Percentiles rank a stretch among this genome's conserved stretches.
These are phyloP conservation scores for Periglandula ipomoeae DNA, from an alignment of 2,329 filamentous ascomycete genomes.

Conservation along the genomic window DNA sequence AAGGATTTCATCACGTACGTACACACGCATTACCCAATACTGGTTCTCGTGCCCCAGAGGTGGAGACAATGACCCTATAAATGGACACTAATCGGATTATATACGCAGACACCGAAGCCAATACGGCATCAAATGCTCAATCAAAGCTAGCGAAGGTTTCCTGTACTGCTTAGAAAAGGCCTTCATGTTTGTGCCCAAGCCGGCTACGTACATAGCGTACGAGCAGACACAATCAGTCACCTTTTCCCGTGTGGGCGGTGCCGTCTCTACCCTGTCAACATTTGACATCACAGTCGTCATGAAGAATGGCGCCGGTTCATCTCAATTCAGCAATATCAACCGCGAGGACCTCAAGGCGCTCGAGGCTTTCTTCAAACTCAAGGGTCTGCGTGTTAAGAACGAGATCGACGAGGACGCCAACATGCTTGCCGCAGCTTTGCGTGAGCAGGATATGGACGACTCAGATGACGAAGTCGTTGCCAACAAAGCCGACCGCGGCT, in stretches of 20 bases:
- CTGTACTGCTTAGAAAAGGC: constrained; percentile 96
- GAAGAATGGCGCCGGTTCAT: constrained; percentile 78
- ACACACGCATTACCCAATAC: constrained; percentile 3
- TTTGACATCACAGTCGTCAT: constrained; percentile 94
- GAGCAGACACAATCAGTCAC: constrained; percentile 87
- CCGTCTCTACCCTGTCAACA: constrained; percentile 85
- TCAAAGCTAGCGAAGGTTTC: constrained; percentile 98
- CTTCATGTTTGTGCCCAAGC: constrained; percentile 98
- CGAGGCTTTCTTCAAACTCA: constrained; percentile 96
- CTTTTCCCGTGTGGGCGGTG: constrained; percentile 91
- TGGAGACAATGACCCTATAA: neutral
- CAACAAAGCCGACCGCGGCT: constrained; percentile 67
- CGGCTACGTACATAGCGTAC: constrained; percentile 92
- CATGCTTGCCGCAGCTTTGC: constrained; percentile 68
- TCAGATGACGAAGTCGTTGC: constrained; percentile 76
- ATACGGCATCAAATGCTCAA: constrained; percentile 97
- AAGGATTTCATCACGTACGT: constrained; percentile 79
- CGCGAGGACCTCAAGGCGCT: constrained; percentile 93
- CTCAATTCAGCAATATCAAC: constrained; percentile 99
- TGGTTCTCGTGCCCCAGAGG: neutral
- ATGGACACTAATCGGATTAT: neutral
- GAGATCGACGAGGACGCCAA: constrained; percentile 94
- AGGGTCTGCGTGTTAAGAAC: constrained; percentile 93
- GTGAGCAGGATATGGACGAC: constrained; percentile 73
- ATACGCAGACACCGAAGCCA: constrained; percentile 69